A percentile compares a stretch with the other conserved stretches of the same genome.
phyloP scores from a whole-genome alignment of 2,329 filamentous ascomycete genomes.

The Penicillium sp. region DNA sequence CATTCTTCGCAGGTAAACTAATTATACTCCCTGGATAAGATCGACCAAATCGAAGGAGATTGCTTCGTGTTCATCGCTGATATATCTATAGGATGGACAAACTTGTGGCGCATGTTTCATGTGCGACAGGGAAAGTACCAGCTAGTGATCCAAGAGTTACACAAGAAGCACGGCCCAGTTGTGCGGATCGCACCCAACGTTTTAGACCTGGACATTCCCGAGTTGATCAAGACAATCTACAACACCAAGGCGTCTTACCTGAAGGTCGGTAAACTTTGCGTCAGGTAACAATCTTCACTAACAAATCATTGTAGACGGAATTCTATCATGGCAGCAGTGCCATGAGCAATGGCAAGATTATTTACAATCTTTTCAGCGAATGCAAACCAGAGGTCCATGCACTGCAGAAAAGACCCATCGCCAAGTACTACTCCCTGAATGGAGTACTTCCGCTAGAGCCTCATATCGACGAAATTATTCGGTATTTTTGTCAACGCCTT shows the following conservation, averaged over 20 bases:
- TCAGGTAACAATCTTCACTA: not conserved
- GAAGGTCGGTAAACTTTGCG: slow-evolving; percentile 7
- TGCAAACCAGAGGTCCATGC: slow-evolving; percentile 39
- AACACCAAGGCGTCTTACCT: slow-evolving; percentile 35
- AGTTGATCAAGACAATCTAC: slow-evolving; percentile 44
- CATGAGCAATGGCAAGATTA: slow-evolving; percentile 40
- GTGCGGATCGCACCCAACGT: slow-evolving; percentile 49
- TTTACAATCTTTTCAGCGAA: slow-evolving; percentile 46
- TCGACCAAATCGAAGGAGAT: not conserved
- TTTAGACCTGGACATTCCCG: slow-evolving; percentile 43
- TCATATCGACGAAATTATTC: slow-evolving; percentile 36
- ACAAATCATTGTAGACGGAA: slow-evolving; percentile 34
- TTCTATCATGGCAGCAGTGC: slow-evolving; percentile 44
- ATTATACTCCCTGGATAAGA: not conserved
- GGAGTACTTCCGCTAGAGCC: slow-evolving; percentile 30
- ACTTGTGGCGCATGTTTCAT: slow-evolving; percentile 43
- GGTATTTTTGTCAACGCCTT: slow-evolving; percentile 35
- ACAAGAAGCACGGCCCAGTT: slow-evolving; percentile 46
- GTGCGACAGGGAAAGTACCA: slow-evolving; percentile 31
- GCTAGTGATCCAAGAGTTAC: slow-evolving; percentile 36
- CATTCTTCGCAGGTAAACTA: slow-evolving; percentile 24
- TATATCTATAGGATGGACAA: slow-evolving; percentile 35
- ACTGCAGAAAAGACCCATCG: slow-evolving; percentile 43
- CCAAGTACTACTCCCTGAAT: slow-evolving; percentile 39
- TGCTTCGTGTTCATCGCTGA: not conserved